phyloP scores from a whole-genome alignment of 2,329 filamentous ascomycete genomes.

The Trichocomaceae sp. region DNA sequence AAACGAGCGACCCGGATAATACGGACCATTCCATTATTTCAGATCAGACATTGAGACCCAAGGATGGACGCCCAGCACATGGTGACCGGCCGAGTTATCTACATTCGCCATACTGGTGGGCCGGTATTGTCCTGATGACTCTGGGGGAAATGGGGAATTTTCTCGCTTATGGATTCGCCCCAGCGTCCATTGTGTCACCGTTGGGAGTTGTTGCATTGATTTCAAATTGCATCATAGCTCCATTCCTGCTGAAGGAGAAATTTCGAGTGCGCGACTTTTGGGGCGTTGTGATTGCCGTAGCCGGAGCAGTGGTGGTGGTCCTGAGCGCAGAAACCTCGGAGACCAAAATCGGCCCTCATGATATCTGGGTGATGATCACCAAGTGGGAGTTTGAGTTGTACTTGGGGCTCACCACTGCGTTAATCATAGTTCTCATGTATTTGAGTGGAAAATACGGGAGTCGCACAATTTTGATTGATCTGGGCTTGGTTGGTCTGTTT shows the following conservation, averaged over 20 bases:
- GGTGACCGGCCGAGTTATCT: constrained; percentile 66
- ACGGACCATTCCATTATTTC: constrained; percentile 31
- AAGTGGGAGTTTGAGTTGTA: constrained; percentile 88
- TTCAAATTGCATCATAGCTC: constrained; percentile 94
- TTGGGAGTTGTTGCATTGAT: constrained; percentile 94
- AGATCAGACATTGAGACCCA: constrained; percentile 27
- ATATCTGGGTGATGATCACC: constrained; percentile 84
- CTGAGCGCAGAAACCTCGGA: constrained; percentile 84
- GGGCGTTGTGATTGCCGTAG: constrained; percentile 81
- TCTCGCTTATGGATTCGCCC: constrained; percentile 92
- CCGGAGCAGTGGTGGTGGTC: constrained; percentile 85
- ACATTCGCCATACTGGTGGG: constrained; percentile 92
- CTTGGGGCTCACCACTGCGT: constrained; percentile 62
- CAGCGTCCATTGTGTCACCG: constrained; percentile 93
- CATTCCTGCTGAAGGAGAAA: constrained; percentile 82
- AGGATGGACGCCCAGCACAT: constrained; percentile 21
- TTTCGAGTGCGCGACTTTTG: constrained; percentile 80
- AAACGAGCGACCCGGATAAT: constrained; percentile 21
- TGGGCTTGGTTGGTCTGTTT: constrained; percentile 88
- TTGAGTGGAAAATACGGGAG: constrained; percentile 77
- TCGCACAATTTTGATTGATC: constrained; percentile 79
- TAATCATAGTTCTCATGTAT: constrained; percentile 75
- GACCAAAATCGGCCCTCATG: constrained; percentile 80
- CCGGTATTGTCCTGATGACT: constrained; percentile 85
- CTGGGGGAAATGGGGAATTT: constrained; percentile 95